A percentile compares a stretch with the other conserved stretches of the same genome.
Evolutionary conservation across 352 stramenopile genomes (phyloP).

Genomic region (Blastocystis sp.): DNA sequence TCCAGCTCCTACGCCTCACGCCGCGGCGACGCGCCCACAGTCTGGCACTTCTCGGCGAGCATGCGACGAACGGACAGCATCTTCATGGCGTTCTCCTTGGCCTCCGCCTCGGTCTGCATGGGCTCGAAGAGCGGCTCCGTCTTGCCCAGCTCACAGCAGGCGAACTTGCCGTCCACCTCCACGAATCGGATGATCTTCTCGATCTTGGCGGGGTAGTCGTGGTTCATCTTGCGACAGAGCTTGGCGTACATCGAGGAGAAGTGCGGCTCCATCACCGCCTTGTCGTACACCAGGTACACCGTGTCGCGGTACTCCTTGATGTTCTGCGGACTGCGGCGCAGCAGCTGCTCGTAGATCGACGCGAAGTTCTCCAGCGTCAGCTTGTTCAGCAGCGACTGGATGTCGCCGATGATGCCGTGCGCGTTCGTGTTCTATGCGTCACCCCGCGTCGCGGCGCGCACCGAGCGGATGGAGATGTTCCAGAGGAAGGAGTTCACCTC

Average conservation of each 20-base stretch:
- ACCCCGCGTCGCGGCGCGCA: background rate
- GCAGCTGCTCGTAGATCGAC: constrained; percentile 78
- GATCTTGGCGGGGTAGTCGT: constrained; percentile 21
- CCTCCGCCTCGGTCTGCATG: constrained; percentile 39
- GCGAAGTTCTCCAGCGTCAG: constrained; percentile 87
- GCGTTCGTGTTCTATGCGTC: constrained; percentile 74
- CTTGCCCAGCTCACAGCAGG: background rate
- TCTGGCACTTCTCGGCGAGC: constrained; percentile 64
- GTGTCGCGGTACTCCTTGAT: constrained; percentile 83
- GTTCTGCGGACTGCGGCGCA: constrained; percentile 82
- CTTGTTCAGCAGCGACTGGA: constrained; percentile 88
- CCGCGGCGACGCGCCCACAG: background rate
- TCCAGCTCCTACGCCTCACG: constrained; percentile 43
- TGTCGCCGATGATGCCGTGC: constrained; percentile 82
- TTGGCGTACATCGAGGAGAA: constrained; percentile 81
- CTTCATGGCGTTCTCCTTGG: constrained; percentile 73
- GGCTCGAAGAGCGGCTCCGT: background rate
- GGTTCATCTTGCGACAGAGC: constrained; percentile 51
- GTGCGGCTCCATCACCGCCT: constrained; percentile 82
- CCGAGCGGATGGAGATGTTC: constrained; percentile 44
- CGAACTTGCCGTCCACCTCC: background rate
- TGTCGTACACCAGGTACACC: constrained; percentile 85
- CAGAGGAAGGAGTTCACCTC: constrained; percentile 12
- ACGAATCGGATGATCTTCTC: background rate
- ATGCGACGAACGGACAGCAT: constrained; percentile 43